These are phyloP conservation scores for Piromyces finnis DNA, from an alignment of 192 early-diverging fungal genomes.

Conservation along the genomic window DNA sequence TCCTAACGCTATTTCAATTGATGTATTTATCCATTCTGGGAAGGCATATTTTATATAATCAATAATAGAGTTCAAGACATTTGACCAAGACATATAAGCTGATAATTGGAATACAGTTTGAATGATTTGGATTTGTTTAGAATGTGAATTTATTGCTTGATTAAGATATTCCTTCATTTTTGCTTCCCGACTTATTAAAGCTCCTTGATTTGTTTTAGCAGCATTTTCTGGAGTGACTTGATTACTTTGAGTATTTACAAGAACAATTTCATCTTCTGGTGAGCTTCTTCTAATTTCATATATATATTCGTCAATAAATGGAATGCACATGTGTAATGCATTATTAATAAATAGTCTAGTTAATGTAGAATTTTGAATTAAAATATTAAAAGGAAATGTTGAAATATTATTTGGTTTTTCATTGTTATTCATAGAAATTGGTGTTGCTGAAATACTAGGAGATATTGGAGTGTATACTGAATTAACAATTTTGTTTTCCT, in stretches of 20 bases:
- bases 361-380: not conserved
- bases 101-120: not conserved
- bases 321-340: not conserved
- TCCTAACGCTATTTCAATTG: not conserved
- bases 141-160: not conserved
- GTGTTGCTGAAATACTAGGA: not conserved
- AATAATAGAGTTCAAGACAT: not conserved
- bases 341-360: not conserved
- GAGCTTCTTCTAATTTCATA: not conserved
- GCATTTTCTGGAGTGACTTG: not conserved
- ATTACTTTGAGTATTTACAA: not conserved
- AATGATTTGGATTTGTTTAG: not conserved
- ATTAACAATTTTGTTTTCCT: not conserved
- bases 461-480: not conserved
- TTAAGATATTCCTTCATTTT: not conserved
- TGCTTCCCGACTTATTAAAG: not conserved
- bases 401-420: not conserved
- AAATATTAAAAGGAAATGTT: not conserved
- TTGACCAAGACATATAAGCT: not conserved
- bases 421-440: not conserved
- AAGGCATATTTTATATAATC: not conserved
- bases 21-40: not conserved
- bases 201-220: not conserved
- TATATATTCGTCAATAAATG: not conserved
- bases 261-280: not conserved